phyloP scores from a whole-genome alignment of 495 filamentous ascomycete species.

The Hypoxylon intermedium region DNA sequence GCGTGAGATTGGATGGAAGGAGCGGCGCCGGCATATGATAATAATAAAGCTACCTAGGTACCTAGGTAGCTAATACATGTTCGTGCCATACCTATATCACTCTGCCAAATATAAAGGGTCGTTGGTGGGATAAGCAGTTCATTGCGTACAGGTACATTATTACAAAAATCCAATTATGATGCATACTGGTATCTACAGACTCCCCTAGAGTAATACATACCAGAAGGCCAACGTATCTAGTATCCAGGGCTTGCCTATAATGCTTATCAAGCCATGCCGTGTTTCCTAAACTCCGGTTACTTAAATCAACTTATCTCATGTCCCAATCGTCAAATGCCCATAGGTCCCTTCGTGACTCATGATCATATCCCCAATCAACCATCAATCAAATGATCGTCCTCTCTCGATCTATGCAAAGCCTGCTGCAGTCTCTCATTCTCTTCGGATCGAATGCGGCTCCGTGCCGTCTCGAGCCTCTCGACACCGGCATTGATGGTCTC shows the following conservation, averaged over 20 bases:
- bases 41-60: no score
- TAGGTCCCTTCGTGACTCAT: background rate
- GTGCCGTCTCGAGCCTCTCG: conserved; percentile 66
- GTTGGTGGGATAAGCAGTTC: no score
- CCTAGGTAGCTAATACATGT: no score
- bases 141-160: no score
- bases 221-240: background rate
- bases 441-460: conserved; percentile 60
- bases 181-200: background rate
- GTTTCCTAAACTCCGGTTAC: conserved; percentile 8
- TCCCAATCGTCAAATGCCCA: background rate
- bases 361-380: conserved; percentile 10
- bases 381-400: conserved; percentile 41
- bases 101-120: no score
- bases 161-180: no score
- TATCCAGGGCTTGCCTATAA: background rate
- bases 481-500: conserved; percentile 72
- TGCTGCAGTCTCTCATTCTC: conserved; percentile 64
- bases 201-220: background rate
- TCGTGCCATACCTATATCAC: no score
- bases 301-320: background rate
- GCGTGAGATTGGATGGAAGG: no score
- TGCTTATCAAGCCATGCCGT: background rate
- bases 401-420: conserved; percentile 55
- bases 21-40: no score